Percentiles rank a stretch among this genome's conserved stretches.
Conservation (phyloP, 345 rosid genomes). For the Litchi chinensis region DNA sequence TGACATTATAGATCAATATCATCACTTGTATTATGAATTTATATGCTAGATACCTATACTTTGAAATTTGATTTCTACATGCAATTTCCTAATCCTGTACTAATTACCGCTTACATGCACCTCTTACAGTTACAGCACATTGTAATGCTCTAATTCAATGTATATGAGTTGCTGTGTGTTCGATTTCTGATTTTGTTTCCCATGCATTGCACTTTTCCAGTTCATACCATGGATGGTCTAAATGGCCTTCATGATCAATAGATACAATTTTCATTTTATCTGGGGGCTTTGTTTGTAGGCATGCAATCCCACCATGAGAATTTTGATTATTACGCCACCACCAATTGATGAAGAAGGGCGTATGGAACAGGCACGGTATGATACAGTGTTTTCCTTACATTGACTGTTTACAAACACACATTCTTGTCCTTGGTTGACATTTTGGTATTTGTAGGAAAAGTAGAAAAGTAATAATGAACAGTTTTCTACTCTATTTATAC, state of each 20-base stretch:
- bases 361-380: conserved; percentile 59
- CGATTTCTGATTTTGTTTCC: background rate
- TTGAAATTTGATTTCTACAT: background rate
- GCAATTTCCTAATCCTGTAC: background rate
- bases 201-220: background rate
- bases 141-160: background rate
- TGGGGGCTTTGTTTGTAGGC: conserved; percentile 42
- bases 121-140: background rate
- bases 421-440: background rate
- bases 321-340: conserved; percentile 87
- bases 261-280: conserved; percentile 12
- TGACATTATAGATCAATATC: background rate
- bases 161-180: background rate
- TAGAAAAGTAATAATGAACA: background rate
- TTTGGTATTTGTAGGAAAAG: background rate
- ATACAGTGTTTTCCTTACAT: conserved; percentile 8
- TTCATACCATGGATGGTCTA: background rate
- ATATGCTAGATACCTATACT: background rate
- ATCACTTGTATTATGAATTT: background rate
- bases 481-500: background rate
- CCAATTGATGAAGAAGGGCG: conserved; percentile 80
- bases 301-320: conserved; percentile 65
- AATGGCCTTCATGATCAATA: background rate
- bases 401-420: background rate
- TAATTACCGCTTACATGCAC: background rate